phyloP scores from a whole-genome alignment of 805 yeast species.

The Danielozyma ontarioensis region DNA sequence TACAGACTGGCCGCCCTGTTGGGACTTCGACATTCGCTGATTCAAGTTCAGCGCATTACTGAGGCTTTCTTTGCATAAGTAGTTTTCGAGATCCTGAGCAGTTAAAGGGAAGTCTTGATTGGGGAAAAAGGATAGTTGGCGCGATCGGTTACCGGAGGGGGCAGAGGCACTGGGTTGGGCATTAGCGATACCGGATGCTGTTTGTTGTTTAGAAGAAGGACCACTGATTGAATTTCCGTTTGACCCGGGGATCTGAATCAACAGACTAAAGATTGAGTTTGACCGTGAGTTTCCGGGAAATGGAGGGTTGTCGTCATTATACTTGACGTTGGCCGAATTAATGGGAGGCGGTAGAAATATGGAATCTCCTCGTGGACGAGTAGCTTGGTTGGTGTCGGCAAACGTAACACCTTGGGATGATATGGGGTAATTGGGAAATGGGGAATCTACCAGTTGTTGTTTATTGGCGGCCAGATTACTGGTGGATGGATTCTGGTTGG shows the following conservation, averaged over 20 bases:
- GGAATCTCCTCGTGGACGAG: conserved; percentile 34
- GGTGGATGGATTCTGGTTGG: no score
- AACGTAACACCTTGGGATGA: no score
- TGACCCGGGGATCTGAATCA: conserved; percentile 36
- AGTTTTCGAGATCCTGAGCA: conserved; percentile 27
- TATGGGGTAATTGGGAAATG: conserved; percentile 14
- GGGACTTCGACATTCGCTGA: conserved; percentile 8
- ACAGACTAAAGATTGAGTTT: conserved; percentile 34
- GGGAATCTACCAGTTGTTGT: conserved; percentile 7
- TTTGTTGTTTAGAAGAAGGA: no score
- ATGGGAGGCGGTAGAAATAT: conserved; percentile 35
- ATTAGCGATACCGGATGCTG: no score
- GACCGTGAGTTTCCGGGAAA: conserved; percentile 21
- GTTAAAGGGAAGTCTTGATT: conserved; percentile 10
- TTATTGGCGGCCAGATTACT: conserved; percentile 4
- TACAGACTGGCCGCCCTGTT: conserved; percentile 1
- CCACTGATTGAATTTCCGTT: conserved; percentile 29
- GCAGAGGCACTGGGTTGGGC: neutral
- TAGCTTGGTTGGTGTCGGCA: conserved; percentile 5
- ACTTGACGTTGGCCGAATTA: conserved; percentile 8
- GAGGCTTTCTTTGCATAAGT: conserved; percentile 27
- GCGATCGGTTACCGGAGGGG: conserved; percentile 6
- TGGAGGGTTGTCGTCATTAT: conserved; percentile 5
- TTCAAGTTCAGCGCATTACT: conserved; percentile 27
- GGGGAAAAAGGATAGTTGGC: conserved; percentile 17